A percentile compares a stretch with the other conserved stretches of the same genome.
phyloP scores from a whole-genome alignment of 1,284 basidiomycete genomes.

The Sanghuangporus sanghuang region DNA sequence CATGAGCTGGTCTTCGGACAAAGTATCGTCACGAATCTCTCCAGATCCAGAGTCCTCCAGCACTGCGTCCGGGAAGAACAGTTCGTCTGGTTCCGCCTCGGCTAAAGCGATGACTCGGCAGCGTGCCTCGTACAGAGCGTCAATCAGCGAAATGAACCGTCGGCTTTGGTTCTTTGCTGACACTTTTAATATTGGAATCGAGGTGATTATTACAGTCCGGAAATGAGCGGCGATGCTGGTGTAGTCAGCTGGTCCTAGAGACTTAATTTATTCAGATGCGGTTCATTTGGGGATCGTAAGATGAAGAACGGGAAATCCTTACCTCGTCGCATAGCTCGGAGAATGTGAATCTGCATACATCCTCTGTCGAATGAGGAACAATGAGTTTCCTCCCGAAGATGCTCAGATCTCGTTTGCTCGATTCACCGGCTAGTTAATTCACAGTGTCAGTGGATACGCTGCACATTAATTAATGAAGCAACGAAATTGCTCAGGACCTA shows the following conservation, averaged over 20 bases:
- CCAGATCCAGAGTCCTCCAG: slow-evolving; percentile 15
- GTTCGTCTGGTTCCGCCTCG: slow-evolving; percentile 41
- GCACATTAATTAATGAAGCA: not conserved
- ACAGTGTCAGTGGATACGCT: not conserved
- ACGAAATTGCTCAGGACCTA: not conserved
- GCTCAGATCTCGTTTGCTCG: slow-evolving; percentile 2
- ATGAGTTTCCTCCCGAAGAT: slow-evolving; percentile 44
- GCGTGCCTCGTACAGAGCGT: slow-evolving; percentile 54
- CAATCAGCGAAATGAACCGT: slow-evolving; percentile 67
- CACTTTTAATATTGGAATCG: slow-evolving; percentile 53
- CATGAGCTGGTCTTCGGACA: slow-evolving; percentile 45
- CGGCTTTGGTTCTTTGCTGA: slow-evolving; percentile 66
- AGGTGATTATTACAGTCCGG: slow-evolving; percentile 52
- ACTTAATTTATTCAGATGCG: slow-evolving; percentile 26
- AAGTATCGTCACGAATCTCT: slow-evolving; percentile 17
- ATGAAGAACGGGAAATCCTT: slow-evolving; percentile 11
- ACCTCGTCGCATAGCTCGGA: slow-evolving; percentile 58
- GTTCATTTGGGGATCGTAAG: not conserved
- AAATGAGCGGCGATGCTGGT: slow-evolving; percentile 56
- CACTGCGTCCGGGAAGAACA: slow-evolving; percentile 58
- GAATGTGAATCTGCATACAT: slow-evolving; percentile 52
- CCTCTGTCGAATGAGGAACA: slow-evolving; percentile 42
- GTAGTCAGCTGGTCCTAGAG: slow-evolving; percentile 69
- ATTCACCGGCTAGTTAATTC: not conserved
- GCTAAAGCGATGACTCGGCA: slow-evolving; percentile 43